phyloP scores from a whole-genome alignment of 192 early-diverging fungal genomes.

The Phycomyces nitens region DNA sequence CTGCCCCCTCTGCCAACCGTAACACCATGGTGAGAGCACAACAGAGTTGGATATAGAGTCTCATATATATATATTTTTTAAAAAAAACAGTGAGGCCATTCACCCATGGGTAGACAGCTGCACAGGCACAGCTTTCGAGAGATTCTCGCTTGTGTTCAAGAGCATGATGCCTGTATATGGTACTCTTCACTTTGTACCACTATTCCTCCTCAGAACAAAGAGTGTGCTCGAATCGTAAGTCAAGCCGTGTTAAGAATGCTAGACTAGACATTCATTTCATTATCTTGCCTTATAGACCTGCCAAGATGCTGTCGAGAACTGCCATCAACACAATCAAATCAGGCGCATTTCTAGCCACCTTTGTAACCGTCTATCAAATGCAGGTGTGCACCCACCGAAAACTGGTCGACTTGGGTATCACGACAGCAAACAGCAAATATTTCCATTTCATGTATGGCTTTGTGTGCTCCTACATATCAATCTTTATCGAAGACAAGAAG shows the following conservation, averaged over 20 bases:
- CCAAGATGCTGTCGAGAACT: constrained; percentile 42
- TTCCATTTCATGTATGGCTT: constrained; percentile 64
- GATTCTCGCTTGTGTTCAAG: constrained; percentile 52
- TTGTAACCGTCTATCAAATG: constrained; percentile 62
- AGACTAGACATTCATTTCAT: no score
- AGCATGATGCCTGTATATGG: constrained; percentile 61
- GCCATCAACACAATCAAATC: constrained; percentile 56
- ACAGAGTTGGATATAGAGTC: not conserved
- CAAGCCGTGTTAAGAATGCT: no score
- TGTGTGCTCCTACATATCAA: constrained; percentile 48
- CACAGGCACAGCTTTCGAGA: constrained; percentile 35
- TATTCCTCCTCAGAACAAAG: constrained; percentile 59
- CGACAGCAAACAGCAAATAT: constrained; percentile 49
- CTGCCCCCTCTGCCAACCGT: constrained; percentile 39
- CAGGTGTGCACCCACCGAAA: constrained; percentile 68
- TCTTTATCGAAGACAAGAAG: constrained; percentile 69
- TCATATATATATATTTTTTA: not conserved
- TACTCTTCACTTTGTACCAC: constrained; percentile 71
- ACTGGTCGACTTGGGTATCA: constrained; percentile 38
- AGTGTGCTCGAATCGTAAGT: constrained; percentile 58
- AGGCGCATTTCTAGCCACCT: constrained; percentile 60
- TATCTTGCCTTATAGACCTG: no score
- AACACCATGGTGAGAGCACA: constrained; percentile 49
- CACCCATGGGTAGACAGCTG: constrained; percentile 56
- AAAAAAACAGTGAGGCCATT: constrained; percentile 45